Evolutionary conservation across 1,139 yeast species (phyloP), one percentile per base, ranked within the genome.

Genomic region (Suhomyces taliae): DNA sequence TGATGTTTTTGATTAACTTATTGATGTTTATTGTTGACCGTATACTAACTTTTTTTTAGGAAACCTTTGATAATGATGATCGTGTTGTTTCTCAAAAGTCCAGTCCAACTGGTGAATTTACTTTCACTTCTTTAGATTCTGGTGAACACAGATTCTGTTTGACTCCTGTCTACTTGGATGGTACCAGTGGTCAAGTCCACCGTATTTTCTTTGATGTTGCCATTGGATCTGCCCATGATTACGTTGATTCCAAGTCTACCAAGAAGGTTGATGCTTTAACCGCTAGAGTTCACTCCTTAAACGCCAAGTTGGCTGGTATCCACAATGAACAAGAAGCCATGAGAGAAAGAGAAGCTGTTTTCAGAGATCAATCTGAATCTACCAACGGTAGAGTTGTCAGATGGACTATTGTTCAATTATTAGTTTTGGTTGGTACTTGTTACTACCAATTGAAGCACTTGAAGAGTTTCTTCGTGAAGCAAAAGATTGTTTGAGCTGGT

Each of bases 91-190:
- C 63, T 53, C 79, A 74, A 56, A 72, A 64, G 53, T 69, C 75
- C 8, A 52, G 66, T 8, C 64, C 78, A 24, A 55, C 59, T 41
- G 79, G 78, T 24, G 76, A 72, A 37, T 72, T 75, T 58, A 67
- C 77, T 37, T 63, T 55, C 54, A 55, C 57, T 19, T 56, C 60
- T n/a, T 27, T 49, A 37, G 80, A 73, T 40, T 55, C 72, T 14
- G 81, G 81, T 50, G 80, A 75, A 59, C 80, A 76, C 64, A 74
- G 68, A 57, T 70, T 76, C 64, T 76, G 81, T 56, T 65, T 76
- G 59, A 70, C 70, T 10, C 80, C 81, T 34, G 55, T 66, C 15
- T 72, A 74, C 60, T 52, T 49, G n/a, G 77, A 72, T 53, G 73
- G 73, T 12, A 59, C 69, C 45, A 48, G 51, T 27, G 61, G 61